Conservation (phyloP, 306 rosid species). For the Cicer pinnatifidum region DNA sequence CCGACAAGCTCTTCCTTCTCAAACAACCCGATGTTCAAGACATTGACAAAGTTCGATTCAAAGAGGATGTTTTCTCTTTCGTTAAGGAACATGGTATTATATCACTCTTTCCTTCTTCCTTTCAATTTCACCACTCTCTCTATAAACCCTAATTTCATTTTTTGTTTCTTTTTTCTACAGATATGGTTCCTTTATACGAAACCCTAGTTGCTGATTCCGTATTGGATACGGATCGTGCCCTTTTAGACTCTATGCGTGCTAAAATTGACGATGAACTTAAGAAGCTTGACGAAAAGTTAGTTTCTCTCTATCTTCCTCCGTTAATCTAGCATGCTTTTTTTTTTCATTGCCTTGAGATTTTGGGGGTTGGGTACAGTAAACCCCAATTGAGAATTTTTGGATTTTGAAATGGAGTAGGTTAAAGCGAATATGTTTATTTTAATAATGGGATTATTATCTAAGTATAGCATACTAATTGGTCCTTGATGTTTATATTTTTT, state of each 20-base stretch:
- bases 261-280: slow-evolving; percentile 76
- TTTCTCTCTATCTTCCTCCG: not conserved
- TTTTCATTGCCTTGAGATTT: not conserved
- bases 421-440: not conserved
- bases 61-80: slow-evolving; percentile 73
- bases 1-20: slow-evolving; percentile 85
- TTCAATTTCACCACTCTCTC: not conserved
- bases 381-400: slow-evolving; percentile 30
- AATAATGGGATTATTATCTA: not conserved
- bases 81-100: slow-evolving; percentile 75
- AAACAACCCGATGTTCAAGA: slow-evolving; percentile 79
- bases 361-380: not conserved
- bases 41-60: slow-evolving; percentile 82
- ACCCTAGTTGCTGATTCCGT: slow-evolving; percentile 73
- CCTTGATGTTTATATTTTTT: slow-evolving; percentile 12
- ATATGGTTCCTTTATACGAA: slow-evolving; percentile 84
- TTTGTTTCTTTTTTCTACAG: slow-evolving; percentile 43
- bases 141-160: not conserved
- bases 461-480: not conserved
- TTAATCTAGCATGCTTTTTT: not conserved
- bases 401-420: slow-evolving; percentile 35
- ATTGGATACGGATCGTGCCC: slow-evolving; percentile 68
- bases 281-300: slow-evolving; percentile 94
- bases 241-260: slow-evolving; percentile 74
- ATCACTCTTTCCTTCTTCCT: not conserved